phyloP scores from a whole-genome alignment of 2,329 filamentous ascomycete species.

The Fusarium sterilihyphosum region DNA sequence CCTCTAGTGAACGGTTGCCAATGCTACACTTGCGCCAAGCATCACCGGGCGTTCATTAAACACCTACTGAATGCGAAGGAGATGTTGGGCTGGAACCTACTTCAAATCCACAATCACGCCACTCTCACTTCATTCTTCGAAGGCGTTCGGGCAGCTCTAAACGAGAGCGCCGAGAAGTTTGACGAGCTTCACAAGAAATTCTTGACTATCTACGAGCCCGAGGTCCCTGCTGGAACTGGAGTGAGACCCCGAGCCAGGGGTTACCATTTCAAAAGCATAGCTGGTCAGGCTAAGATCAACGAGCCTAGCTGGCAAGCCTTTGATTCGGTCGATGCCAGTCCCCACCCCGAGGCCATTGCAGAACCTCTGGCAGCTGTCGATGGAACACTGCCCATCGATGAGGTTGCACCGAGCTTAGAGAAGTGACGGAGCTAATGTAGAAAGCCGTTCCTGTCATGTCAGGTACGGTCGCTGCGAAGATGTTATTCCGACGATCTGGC shows the following conservation, averaged over 20 bases:
- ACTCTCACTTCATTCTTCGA: conserved; percentile 78
- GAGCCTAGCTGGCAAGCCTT: conserved; percentile 72
- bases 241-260: conserved; percentile 82
- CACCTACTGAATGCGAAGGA: conserved; percentile 91
- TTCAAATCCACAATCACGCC: conserved; percentile 92
- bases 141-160: conserved; percentile 73
- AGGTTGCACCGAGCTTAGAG: conserved; percentile 61
- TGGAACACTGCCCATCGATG: conserved; percentile 58
- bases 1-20: conserved; percentile 72
- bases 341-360: conserved; percentile 27
- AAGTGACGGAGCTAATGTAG: conserved; percentile 53
- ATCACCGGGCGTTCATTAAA: conserved; percentile 87
- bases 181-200: conserved; percentile 59
- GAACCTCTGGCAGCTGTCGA: conserved; percentile 43
- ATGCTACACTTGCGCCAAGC: conserved; percentile 85
- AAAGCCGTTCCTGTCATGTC: conserved; percentile 25
- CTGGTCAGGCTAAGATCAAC: conserved; percentile 74
- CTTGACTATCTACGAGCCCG: conserved; percentile 68
- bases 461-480: conserved; percentile 19
- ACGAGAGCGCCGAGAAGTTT: conserved; percentile 66
- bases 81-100: conserved; percentile 94
- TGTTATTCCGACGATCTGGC: conserved; percentile 15
- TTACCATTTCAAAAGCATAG: conserved; percentile 81
- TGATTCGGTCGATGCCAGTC: conserved; percentile 32
- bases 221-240: conserved; percentile 79